Conservation (phyloP, 805 yeast genomes). For the Clavispora carvajalis region DNA sequence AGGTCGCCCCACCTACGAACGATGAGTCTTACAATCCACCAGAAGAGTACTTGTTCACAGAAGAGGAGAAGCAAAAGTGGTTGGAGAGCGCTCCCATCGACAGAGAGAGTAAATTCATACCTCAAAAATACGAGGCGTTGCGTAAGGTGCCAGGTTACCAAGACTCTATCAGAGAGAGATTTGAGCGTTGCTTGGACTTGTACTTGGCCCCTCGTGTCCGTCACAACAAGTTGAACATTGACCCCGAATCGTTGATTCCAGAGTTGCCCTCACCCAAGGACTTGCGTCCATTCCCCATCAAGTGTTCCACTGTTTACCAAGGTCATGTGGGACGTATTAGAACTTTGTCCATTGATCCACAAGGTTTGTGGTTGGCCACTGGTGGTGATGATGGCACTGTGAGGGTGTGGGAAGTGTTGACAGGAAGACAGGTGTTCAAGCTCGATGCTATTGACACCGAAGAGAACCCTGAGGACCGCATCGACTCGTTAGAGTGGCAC, state of each 20-base stretch:
- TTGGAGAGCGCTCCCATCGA: constrained; percentile 66
- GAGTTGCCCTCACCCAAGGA: constrained; percentile 96
- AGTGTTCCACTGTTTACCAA: constrained; percentile 72
- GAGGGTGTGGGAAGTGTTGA: constrained; percentile 92
- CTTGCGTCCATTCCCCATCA: constrained; percentile 92
- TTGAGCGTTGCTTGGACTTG: constrained; percentile 89
- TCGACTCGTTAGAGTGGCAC: constrained; percentile 85
- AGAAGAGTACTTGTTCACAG: constrained; percentile 79
- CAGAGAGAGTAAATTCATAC: constrained; percentile 72
- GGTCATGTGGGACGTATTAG: constrained; percentile 87
- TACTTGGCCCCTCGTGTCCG: constrained; percentile 96
- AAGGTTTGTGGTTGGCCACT: constrained; percentile 93
- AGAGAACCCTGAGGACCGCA: constrained; percentile 63
- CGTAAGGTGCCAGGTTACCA: constrained; percentile 93
- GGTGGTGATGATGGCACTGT: constrained; percentile 97
- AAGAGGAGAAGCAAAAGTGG: constrained; percentile 73
- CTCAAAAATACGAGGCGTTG: constrained; percentile 74
- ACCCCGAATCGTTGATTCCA: constrained; percentile 93
- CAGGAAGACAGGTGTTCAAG: constrained; percentile 89
- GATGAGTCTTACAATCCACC: constrained; percentile 98
- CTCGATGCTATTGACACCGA: constrained; percentile 47
- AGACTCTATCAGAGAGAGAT: constrained; percentile 80
- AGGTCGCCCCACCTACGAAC: constrained; percentile 90
- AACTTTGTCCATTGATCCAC: constrained; percentile 76
- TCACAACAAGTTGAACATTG: constrained; percentile 83